Evolutionary conservation across 805 yeast species (phyloP), one percentile per base, ranked within the genome.

Genomic region (Schwanniomyces pseudopolymorphus): DNA sequence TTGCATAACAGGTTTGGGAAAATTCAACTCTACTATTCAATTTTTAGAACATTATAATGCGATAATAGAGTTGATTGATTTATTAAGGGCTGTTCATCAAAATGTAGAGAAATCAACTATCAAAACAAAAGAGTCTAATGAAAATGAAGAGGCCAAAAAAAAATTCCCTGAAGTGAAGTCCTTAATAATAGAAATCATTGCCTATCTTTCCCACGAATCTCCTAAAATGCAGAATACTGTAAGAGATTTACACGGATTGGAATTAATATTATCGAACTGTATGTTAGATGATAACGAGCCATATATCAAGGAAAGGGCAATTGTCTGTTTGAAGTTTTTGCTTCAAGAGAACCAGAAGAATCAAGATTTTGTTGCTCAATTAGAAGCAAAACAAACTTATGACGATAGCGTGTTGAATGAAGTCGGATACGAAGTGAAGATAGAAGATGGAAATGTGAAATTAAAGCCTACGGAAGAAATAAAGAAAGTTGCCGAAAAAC

Each of bases 281-380:
- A 80, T 86, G 33, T 83, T 94, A 43, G 98, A 92, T 62, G 84
- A 83, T 39, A 82, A 87, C 60, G 95, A 94, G 61, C 98, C 97
- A 0, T 92, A 77, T 55, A 84, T 87, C 46, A 85, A 89, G 53
- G 99, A 92, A 59, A 70, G 92, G 49, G 78, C 96, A 1, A 87
- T 94, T 27, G 67, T 92, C 5, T 89, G 97, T 58, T 61, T 94
- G 24, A 80, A 84, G 56, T 84, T 83, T 49, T 64, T 90, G 26
- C 65, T 92, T 13, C 78, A 79, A 20, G 73, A 78, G 8, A 94
- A 94, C 56, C 57, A 53, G 3, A 73, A 70, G 40, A 94, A 92
- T 61, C 97, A 92, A 64, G 72, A 77, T 1, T 81, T 90, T 60
- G 90, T 92, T 0, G 83, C 87, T 0, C 66, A 75, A 31, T 63